A percentile compares a stretch with the other conserved stretches of the same genome.
phyloP scores from a whole-genome alignment of 352 stramenopile species.

The Globisporangium cederbergense region DNA sequence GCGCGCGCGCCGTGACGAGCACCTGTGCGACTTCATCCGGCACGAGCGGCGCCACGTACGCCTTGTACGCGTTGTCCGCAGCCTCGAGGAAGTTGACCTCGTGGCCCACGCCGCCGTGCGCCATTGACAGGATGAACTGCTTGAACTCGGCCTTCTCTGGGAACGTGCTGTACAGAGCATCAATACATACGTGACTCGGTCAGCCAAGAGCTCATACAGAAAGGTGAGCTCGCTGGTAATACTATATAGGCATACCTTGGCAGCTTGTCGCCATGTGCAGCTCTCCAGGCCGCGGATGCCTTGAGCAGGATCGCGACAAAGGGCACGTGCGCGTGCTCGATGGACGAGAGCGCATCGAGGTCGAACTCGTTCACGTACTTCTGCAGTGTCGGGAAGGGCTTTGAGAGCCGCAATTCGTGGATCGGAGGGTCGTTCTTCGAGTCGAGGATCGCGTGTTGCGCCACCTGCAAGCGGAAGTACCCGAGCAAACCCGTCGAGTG shows the following conservation, averaged over 20 bases:
- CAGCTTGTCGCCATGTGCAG: conserved; percentile 31
- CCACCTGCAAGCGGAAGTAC: conserved; percentile 85
- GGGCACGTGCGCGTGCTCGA: conserved; percentile 91
- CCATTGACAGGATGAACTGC: conserved; percentile 56
- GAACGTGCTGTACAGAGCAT: conserved; percentile 36
- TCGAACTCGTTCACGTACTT: conserved; percentile 53
- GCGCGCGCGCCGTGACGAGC: conserved; percentile 33
- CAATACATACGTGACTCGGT: not conserved
- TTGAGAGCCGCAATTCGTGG: conserved; percentile 88
- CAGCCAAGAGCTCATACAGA: not conserved
- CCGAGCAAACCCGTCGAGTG: conserved; percentile 93
- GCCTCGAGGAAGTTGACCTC: conserved; percentile 97
- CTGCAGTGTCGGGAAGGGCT: conserved; percentile 69
- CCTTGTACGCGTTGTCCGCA: conserved; percentile 89
- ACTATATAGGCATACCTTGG: conserved; percentile 29
- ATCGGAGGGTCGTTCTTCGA: conserved; percentile 83
- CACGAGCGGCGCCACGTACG: conserved; percentile 81
- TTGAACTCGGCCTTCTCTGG: conserved; percentile 92
- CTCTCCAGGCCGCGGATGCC: conserved; percentile 55
- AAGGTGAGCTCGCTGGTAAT: not conserved
- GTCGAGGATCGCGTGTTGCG: conserved; percentile 86
- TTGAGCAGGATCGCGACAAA: conserved; percentile 92
- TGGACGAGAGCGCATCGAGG: conserved; percentile 64
- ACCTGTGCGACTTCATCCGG: conserved; percentile 78
- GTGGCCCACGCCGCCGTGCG: conserved; percentile 46